phyloP scores from a whole-genome alignment of 202 grass and related monocot genomes.

The Zoysia matrella region DNA sequence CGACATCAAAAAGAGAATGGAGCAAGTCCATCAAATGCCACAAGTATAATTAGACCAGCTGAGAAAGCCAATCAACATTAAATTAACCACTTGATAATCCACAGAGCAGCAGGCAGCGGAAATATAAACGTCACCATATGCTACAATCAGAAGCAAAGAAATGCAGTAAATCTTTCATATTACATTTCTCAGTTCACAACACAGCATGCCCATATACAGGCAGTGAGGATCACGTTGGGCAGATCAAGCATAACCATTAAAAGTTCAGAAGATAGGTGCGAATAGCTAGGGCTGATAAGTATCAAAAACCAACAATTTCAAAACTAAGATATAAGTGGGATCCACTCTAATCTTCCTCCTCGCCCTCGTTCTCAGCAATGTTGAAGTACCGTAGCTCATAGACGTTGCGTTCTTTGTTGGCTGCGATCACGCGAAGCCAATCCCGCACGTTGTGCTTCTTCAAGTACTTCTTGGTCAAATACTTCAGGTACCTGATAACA shows the following conservation, averaged over 20 bases:
- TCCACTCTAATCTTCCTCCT: conserved; percentile 67
- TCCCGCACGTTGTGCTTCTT: conserved; percentile 84
- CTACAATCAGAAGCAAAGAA: not conserved
- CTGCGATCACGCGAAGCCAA: conserved; percentile 74
- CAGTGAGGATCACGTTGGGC: no score
- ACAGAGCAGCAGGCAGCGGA: not conserved
- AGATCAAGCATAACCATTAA: no score
- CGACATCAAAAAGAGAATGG: no score
- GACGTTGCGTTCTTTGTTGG: conserved; percentile 69
- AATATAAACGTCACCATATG: not conserved
- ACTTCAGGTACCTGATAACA: conserved; percentile 67
- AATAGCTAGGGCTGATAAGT: not conserved
- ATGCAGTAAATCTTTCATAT: not conserved
- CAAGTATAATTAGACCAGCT: not conserved
- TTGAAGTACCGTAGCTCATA: conserved; percentile 84
- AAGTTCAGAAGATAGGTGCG: no score
- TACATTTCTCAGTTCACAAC: not conserved
- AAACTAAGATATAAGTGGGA: not conserved
- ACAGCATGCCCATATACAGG: not conserved
- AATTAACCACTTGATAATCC: not conserved
- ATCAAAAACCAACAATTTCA: not conserved
- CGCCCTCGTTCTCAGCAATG: conserved; percentile 75
- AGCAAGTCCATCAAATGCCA: not conserved
- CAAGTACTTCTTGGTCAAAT: conserved; percentile 81
- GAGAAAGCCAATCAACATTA: not conserved